Conservation (phyloP, 164 flowering plant genomes). For the Magnolia sinica region DNA sequence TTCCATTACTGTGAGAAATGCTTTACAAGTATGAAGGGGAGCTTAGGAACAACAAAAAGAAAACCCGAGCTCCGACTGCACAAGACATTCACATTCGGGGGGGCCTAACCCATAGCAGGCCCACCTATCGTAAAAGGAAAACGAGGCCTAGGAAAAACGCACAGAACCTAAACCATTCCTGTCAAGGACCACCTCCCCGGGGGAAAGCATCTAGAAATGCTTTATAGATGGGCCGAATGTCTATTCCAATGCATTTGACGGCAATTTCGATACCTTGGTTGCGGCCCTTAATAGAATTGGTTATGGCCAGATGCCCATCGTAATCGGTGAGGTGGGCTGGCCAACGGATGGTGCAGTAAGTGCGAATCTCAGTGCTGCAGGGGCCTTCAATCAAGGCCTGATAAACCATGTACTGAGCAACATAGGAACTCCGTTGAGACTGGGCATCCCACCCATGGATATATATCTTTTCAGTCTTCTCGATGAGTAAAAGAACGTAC, state of each 20-base stretch:
- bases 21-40: no score
- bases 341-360: slow-evolving; percentile 80
- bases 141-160: no score
- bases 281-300: slow-evolving; percentile 79
- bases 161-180: no score
- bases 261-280: slow-evolving; percentile 79
- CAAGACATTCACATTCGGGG: no score
- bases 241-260: slow-evolving; percentile 85
- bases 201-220: no score
- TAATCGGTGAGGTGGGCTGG: slow-evolving; percentile 93
- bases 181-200: no score
- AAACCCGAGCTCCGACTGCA: no score
- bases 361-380: slow-evolving; percentile 80
- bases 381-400: slow-evolving; percentile 82
- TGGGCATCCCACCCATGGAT: slow-evolving; percentile 70
- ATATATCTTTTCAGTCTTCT: slow-evolving; percentile 78
- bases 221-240: slow-evolving; percentile 69
- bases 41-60: no score
- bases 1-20: no score
- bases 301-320: slow-evolving; percentile 73
- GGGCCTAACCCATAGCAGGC: no score
- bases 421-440: slow-evolving; percentile 89
- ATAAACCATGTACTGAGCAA: slow-evolving; percentile 52
- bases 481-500: slow-evolving; percentile 69
- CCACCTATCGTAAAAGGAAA: no score